Base-by-base conservation (phyloP, 305 asterid genomes). In the Ilex paraguariensis region DNA sequence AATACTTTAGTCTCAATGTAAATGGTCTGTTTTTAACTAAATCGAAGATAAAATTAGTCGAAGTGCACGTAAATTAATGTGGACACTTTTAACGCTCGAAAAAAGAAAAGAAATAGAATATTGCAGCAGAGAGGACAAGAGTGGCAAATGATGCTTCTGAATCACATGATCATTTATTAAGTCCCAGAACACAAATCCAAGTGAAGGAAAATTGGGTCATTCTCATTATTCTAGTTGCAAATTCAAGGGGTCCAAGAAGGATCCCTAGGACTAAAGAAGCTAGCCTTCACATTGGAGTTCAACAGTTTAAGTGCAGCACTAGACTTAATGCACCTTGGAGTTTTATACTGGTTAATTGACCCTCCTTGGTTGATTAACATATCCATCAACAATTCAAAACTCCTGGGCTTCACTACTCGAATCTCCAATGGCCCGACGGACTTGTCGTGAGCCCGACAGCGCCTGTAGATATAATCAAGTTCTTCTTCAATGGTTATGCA, bases 301-400 rank as follows among this genome's bases (percentile, higher is more conserved):
- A 88, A 85, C 74, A 88, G 81, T 71, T 85, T 75, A 64, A 83
- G 60, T 28, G 82, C 83, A 59, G 86, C 64, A 36, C 83, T 83
- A 7, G 84, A 77, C 61, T 75, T 82, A n/a, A 88, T 87, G 65
- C 89, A 85, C 73, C 94, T 72, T 1, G 94, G 94, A n/a, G 89
- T 80, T 52, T 87, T 87, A 32, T 84, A 80, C 80, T 87, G 95
- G 70, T 84, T 87, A 46, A 87, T 80, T 28, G 89, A 84, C 17
- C 83, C 88, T 51, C 92, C 92, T 66, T 79, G 85, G 3, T 79
- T 74, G 61, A 82, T 79, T 61, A 77, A 77, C 70, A 82, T 60
- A 65, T 84, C 95, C 95, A 87, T 87, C 67, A 87, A 65, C 77
- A 68, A 70, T 69, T 84, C 85, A 16, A 87, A 87, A 3, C 88